phyloP scores from a whole-genome alignment of 2,329 filamentous ascomycete species.

The Curvularia hawaiiensis region DNA sequence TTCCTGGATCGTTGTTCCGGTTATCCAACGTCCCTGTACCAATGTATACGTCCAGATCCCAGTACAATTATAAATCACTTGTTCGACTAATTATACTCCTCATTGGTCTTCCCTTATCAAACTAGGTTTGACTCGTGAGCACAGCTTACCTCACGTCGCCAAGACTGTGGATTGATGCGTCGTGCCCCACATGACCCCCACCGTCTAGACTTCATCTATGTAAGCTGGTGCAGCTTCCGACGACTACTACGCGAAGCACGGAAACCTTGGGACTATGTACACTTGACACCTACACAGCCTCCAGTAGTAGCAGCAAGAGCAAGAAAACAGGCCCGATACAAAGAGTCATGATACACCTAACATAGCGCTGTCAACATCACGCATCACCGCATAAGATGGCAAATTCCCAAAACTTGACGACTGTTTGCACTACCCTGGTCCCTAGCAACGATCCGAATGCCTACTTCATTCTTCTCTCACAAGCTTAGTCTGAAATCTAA shows the following conservation, averaged over 20 bases:
- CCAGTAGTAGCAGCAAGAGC: background rate
- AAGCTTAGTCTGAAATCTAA: background rate
- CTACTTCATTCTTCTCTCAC: background rate
- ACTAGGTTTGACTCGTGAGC: background rate
- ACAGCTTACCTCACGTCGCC: background rate
- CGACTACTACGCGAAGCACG: background rate
- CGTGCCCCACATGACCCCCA: slow-evolving; percentile 10
- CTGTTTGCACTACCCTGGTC: background rate
- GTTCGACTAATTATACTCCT: background rate
- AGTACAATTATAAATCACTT: background rate
- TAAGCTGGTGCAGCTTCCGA: slow-evolving; percentile 18
- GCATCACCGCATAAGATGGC: background rate
- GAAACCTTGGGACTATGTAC: background rate
- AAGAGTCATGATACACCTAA: background rate
- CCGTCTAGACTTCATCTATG: background rate
- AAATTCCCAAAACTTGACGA: background rate
- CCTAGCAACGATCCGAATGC: background rate
- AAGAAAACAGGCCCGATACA: background rate
- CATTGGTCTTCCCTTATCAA: background rate
- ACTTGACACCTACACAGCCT: background rate
- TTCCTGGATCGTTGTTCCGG: background rate
- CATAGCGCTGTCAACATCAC: background rate
- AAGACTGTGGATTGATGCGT: background rate
- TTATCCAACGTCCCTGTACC: slow-evolving; percentile 4
- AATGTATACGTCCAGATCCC: background rate